Conservation (phyloP, 2,329 filamentous ascomycete species). For the Pseudocercospora crystallina region DNA sequence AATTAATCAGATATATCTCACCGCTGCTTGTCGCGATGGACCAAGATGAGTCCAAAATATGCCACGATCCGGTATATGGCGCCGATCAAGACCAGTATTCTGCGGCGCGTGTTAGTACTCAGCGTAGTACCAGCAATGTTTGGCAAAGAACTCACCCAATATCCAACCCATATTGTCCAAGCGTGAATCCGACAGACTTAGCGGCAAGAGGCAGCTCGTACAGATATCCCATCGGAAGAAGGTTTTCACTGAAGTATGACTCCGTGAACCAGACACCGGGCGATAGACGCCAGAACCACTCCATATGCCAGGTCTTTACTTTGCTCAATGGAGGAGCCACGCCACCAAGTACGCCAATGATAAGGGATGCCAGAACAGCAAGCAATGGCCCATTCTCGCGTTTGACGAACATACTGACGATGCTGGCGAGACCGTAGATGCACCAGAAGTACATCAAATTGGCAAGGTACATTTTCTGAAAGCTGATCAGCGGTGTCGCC, state of each 20-base stretch:
- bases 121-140: background rate
- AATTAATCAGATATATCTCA: background rate
- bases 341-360: constrained; percentile 56
- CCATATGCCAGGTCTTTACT: constrained; percentile 54
- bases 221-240: constrained; percentile 51
- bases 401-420: constrained; percentile 55
- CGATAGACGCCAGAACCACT: constrained; percentile 53
- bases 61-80: constrained; percentile 30
- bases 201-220: constrained; percentile 53
- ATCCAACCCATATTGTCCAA: constrained; percentile 50
- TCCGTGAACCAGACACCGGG: constrained; percentile 60
- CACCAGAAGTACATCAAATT: constrained; percentile 60
- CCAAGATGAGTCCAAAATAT: constrained; percentile 25
- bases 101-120: constrained; percentile 4
- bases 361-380: constrained; percentile 55
- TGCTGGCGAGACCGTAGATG: constrained; percentile 57
- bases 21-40: constrained; percentile 30
- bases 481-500: constrained; percentile 52
- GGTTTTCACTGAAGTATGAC: constrained; percentile 55
- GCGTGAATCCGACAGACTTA: constrained; percentile 45
- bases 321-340: constrained; percentile 52
- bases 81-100: constrained; percentile 31
- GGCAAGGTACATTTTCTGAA: constrained; percentile 48
- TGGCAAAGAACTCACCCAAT: constrained; percentile 11
- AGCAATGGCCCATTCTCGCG: constrained; percentile 59